These are phyloP conservation scores for Handroanthus guayacan DNA, from an alignment of 257 asterid species.

Conservation along the genomic window DNA sequence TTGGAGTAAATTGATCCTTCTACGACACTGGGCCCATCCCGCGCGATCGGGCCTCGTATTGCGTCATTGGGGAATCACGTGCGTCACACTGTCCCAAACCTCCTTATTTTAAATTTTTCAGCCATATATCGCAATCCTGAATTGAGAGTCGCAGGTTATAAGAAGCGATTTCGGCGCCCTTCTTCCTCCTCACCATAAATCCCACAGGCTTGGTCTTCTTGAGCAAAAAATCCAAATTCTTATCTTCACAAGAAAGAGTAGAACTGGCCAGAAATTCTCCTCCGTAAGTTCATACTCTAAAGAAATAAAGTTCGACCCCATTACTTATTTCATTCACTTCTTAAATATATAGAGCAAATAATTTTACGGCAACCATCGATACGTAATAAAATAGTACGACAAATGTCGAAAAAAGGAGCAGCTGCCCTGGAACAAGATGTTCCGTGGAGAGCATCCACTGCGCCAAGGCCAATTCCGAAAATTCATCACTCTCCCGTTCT, in stretches of 20 bases:
- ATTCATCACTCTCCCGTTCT: conserved; percentile 89
- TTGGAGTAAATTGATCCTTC: too few relatives aligned
- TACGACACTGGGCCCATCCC: too few relatives aligned
- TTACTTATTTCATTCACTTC: background rate
- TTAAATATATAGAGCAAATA: background rate
- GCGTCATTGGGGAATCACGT: too few relatives aligned
- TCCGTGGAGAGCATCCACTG: conserved; percentile 88
- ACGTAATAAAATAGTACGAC: background rate
- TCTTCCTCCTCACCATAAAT: conserved; percentile 33
- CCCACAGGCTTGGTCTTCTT: background rate
- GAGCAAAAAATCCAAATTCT: conserved; percentile 45
- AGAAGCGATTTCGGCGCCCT: background rate
- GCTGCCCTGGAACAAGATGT: conserved; percentile 67
- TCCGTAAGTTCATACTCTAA: background rate
- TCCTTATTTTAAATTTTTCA: too few relatives aligned
- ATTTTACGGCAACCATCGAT: background rate
- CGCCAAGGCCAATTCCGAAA: conserved; percentile 75
- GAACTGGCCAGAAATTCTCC: background rate
- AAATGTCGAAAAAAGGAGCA: conserved; percentile 73
- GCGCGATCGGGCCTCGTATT: too few relatives aligned
- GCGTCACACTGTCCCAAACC: too few relatives aligned
- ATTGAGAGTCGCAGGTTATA: too few relatives aligned
- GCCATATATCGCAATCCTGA: background rate
- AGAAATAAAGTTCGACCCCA: background rate
- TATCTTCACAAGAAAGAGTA: conserved; percentile 33